These are phyloP conservation scores for Rhododendron molle DNA, from an alignment of 148 eudicot species.

Conservation along the genomic window DNA sequence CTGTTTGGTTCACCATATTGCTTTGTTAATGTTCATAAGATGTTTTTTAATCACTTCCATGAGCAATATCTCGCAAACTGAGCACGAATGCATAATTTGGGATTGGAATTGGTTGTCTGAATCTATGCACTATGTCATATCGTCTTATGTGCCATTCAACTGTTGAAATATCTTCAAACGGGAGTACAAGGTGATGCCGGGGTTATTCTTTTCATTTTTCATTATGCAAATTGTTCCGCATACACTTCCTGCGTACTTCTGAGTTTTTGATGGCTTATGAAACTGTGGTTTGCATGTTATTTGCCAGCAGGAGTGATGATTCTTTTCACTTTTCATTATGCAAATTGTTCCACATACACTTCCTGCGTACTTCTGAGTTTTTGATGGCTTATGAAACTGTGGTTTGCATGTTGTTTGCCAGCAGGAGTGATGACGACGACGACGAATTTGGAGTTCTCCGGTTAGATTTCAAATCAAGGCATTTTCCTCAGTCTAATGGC, in stretches of 20 bases:
- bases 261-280: neutral
- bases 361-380: neutral
- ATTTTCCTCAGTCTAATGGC: constrained; percentile 42
- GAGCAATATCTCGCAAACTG: neutral
- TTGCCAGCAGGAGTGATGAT: constrained; percentile 54
- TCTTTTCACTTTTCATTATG: no score
- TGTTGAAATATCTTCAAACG: neutral
- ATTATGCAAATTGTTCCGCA: neutral
- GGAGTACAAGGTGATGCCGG: neutral
- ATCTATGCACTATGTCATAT: neutral
- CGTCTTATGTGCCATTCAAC: neutral
- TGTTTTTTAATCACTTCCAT: neutral
- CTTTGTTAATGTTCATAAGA: neutral
- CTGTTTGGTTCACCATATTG: neutral
- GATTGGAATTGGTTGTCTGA: neutral
- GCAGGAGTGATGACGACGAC: constrained; percentile 67
- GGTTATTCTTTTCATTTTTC: neutral
- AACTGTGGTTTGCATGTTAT: constrained; percentile 17
- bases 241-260: neutral
- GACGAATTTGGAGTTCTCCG: constrained; percentile 52
- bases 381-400: neutral
- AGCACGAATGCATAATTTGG: neutral
- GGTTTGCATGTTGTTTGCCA: constrained; percentile 19
- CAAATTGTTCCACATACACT: no score
- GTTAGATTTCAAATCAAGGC: constrained; percentile 31